Percentiles rank a stretch among this genome's conserved stretches.
These are phyloP conservation scores for Cutaneotrichosporon mucoides DNA, from an alignment of 1,284 basidiomycete genomes.

Conservation along the genomic window DNA sequence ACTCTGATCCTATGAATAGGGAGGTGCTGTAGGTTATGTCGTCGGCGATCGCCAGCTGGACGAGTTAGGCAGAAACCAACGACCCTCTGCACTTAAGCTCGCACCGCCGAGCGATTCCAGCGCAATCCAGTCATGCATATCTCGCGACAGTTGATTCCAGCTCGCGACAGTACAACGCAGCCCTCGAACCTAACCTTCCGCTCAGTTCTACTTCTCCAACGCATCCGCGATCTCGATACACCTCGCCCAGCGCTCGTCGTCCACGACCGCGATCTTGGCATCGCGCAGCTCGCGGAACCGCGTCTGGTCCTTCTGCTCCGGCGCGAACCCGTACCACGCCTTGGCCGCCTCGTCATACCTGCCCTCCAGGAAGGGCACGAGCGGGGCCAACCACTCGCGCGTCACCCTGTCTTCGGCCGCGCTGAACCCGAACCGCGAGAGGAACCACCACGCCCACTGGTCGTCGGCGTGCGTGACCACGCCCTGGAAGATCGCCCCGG, in stretches of 20 bases:
- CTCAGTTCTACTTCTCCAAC: not conserved
- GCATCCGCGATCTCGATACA: conserved; percentile 18
- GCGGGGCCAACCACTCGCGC: conserved; percentile 18
- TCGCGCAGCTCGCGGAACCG: conserved; percentile 16
- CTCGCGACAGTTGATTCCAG: too few species aligned
- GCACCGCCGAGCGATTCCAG: too few species aligned
- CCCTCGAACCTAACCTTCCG: not conserved
- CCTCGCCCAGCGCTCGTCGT: conserved; percentile 24
- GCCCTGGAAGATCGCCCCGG: not conserved
- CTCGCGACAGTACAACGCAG: too few species aligned
- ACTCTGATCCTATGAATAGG: too few species aligned
- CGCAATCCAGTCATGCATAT: too few species aligned
- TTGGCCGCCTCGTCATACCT: conserved; percentile 13
- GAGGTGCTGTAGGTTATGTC: too few species aligned
- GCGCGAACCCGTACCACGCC: conserved; percentile 18
- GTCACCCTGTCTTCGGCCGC: conserved; percentile 11
- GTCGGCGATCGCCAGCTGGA: too few species aligned
- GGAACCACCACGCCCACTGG: conserved; percentile 26
- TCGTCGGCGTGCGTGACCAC: conserved; percentile 26
- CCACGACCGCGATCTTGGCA: conserved; percentile 17
- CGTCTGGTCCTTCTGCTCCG: not conserved
- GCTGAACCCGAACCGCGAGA: conserved; percentile 18
- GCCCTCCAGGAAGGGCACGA: conserved; percentile 18
- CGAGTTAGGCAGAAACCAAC: too few species aligned
- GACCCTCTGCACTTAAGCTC: too few species aligned